phyloP scores from a whole-genome alignment of 2,329 filamentous ascomycete species.

The Elsinoe fawcettii region DNA sequence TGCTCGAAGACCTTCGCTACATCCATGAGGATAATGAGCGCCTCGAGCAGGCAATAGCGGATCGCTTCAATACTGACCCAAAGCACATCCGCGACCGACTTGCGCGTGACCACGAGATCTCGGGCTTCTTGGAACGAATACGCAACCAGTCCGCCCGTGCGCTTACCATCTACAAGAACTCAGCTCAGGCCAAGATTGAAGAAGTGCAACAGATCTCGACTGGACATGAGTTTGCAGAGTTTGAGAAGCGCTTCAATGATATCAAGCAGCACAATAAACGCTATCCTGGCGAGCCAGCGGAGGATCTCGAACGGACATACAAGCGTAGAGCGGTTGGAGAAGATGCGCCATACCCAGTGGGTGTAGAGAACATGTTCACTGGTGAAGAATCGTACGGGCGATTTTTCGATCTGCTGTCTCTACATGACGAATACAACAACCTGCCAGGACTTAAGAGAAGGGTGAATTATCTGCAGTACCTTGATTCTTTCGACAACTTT shows the following conservation, averaged over 20 bases:
- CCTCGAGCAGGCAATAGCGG: constrained; percentile 85
- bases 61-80: constrained; percentile 81
- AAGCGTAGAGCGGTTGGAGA: constrained; percentile 61
- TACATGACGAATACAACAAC: constrained; percentile 86
- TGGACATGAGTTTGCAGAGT: constrained; percentile 81
- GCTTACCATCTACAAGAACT: constrained; percentile 76
- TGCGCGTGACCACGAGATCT: constrained; percentile 84
- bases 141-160: constrained; percentile 76
- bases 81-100: constrained; percentile 83
- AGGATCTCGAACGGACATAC: constrained; percentile 91
- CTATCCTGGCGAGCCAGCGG: constrained; percentile 89
- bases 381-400: constrained; percentile 91
- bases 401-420: constrained; percentile 78
- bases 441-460: constrained; percentile 72
- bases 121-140: constrained; percentile 78
- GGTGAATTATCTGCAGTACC: constrained; percentile 82
- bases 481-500: constrained; percentile 86
- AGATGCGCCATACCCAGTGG: constrained; percentile 49
- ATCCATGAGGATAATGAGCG: constrained; percentile 95
- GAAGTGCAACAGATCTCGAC: constrained; percentile 79
- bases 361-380: constrained; percentile 87
- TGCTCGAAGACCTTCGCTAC: constrained; percentile 87
- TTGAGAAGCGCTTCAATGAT: constrained; percentile 74
- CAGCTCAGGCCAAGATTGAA: constrained; percentile 59
- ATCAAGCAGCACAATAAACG: constrained; percentile 82